Base-by-base conservation (phyloP, 371 early-diverging fungal genomes). In the Mortierella sp. region DNA sequence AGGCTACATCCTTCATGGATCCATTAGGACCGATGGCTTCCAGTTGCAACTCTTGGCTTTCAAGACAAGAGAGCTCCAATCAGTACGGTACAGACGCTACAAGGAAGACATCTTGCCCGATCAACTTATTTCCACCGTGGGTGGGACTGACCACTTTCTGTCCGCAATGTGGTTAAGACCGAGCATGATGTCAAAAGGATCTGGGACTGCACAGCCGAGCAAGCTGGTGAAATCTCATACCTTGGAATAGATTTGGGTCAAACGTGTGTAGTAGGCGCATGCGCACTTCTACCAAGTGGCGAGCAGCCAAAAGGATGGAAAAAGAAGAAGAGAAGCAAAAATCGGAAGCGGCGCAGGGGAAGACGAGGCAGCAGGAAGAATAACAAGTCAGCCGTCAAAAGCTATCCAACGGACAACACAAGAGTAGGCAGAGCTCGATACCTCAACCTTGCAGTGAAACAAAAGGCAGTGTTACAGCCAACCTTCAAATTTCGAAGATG, bases 181-280 rank as follows among this genome's bases (percentile, higher is more conserved):
- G 5, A 5, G 15, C 47, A 66, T 19, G 67, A 60, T 53, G 58
- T 60, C 26, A 25, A 4, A 18, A 5, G 19, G 3, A 37, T 60
- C 2, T 66, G 67, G 55, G 26, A 21, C 19, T n/a, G 4, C 16
- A 6, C 18, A 4, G 14, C 29, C 7, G 25, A 60, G 18, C 5
- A 37, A 3, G 37, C 37, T 5, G 37, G 37, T 9, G 16, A 66
- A 5, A 25, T 66, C 16, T 57, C 26, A 21, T 26, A 19, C 21
- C 67, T 52, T 0, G 21, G 21, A 5, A 29, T 61, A 1, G 68
- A 68, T 46, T n/a, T 23, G 4, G 68, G 68, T 1, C 68, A 68
- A n/a, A 56, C 68, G 1, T 60, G 47, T 52, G 47, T 61, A 5
- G 57, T 56, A 7, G 68, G 57, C 4, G 59, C 59, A 7, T 59